These are phyloP conservation scores for Actinomortierella wolfii DNA, from an alignment of 371 early-diverging fungal genomes.

Conservation along the genomic window DNA sequence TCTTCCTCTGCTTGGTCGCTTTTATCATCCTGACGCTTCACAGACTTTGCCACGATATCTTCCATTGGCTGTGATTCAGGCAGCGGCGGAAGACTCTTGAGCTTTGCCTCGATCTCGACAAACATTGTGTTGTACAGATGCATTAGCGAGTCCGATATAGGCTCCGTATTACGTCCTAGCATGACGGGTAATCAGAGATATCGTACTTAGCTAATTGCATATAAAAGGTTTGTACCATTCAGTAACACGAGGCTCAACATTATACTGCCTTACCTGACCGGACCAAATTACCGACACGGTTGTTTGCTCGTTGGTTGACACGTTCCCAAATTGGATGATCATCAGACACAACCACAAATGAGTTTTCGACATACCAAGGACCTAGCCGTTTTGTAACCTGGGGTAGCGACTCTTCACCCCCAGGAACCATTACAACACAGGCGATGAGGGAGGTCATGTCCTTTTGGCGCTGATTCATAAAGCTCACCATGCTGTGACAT, in stretches of 20 bases:
- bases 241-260: no score
- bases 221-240: no score
- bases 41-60: background rate
- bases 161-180: conserved; percentile 17
- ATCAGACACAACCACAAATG: conserved; percentile 34
- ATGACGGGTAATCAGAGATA: background rate
- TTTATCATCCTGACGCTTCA: background rate
- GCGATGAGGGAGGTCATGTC: conserved; percentile 25
- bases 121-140: conserved; percentile 22
- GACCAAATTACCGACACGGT: conserved; percentile 31
- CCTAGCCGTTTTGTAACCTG: conserved; percentile 33
- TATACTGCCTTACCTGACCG: conserved; percentile 18
- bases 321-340: conserved; percentile 37
- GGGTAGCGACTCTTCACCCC: conserved; percentile 29
- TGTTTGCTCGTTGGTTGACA: conserved; percentile 17
- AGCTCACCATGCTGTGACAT: conserved; percentile 31
- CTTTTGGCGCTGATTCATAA: conserved; percentile 45
- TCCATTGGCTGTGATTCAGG: conserved; percentile 4
- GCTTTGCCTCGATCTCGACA: conserved; percentile 20
- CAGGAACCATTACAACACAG: conserved; percentile 37
- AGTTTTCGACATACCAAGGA: conserved; percentile 33
- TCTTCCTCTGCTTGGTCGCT: background rate
- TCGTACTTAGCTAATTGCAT: no score
- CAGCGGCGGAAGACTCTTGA: conserved; percentile 15
- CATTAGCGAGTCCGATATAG: conserved; percentile 24